These are phyloP conservation scores for Suhomyces sp. DNA, from an alignment of 805 yeast species.

Conservation along the genomic window DNA sequence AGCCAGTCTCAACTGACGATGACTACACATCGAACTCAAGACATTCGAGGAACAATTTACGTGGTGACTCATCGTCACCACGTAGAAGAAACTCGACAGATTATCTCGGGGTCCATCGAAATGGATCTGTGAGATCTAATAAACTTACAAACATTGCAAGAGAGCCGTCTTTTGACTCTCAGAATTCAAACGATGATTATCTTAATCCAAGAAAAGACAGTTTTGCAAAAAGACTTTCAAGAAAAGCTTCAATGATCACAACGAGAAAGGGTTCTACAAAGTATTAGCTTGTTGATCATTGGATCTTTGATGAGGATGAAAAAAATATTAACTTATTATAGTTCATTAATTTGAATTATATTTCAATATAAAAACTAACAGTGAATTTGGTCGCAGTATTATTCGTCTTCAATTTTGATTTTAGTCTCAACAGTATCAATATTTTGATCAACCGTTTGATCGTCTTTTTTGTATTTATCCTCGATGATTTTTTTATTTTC, in stretches of 20 bases:
- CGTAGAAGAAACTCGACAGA: neutral
- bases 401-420: too few species aligned
- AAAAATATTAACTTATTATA: too few species aligned
- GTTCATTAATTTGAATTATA: too few species aligned
- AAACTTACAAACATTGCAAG: constrained; percentile 15
- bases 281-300: constrained; percentile 7
- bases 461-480: too few species aligned
- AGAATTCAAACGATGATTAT: constrained; percentile 14
- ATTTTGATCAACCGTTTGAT: too few species aligned
- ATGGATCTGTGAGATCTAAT: constrained; percentile 6
- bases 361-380: too few species aligned
- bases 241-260: constrained; percentile 34
- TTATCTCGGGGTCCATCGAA: constrained; percentile 4
- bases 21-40: constrained; percentile 1
- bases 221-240: constrained; percentile 31
- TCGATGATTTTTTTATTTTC: neutral
- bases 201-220: constrained; percentile 21
- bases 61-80: constrained; percentile 3
- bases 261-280: constrained; percentile 16
- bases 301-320: too few species aligned
- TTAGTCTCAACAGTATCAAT: too few species aligned
- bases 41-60: constrained; percentile 1
- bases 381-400: too few species aligned
- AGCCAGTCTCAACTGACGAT: neutral
- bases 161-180: constrained; percentile 23